Evolutionary conservation across 2,329 filamentous ascomycete species (phyloP).

Genomic region (Claviceps purpurea): DNA sequence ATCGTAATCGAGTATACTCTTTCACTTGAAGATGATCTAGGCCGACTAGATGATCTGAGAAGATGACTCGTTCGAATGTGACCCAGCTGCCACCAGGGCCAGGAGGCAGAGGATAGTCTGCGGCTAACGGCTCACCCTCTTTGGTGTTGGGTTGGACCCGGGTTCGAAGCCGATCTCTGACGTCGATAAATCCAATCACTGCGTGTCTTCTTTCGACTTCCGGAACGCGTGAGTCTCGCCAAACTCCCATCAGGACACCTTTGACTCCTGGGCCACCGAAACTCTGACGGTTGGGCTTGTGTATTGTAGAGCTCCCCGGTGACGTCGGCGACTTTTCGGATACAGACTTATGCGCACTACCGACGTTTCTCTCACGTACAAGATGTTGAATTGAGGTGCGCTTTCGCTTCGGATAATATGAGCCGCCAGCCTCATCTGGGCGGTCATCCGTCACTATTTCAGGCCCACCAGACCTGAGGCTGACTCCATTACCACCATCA

Average conservation of each 20-base stretch:
- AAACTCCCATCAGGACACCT: constrained; percentile 41
- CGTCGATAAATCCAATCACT: constrained; percentile 50
- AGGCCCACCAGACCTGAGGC: constrained; percentile 15
- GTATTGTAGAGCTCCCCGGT: constrained; percentile 10
- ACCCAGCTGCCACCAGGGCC: constrained; percentile 52
- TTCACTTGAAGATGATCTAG: constrained; percentile 45
- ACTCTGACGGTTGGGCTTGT: constrained; percentile 17
- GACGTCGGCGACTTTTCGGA: constrained; percentile 15
- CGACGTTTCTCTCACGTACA: constrained; percentile 33
- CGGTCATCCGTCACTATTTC: constrained; percentile 25
- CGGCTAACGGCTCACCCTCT: constrained; percentile 31
- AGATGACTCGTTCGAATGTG: constrained; percentile 47
- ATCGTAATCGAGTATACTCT: constrained; percentile 46
- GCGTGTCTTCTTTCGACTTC: constrained; percentile 38
- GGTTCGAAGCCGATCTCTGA: constrained; percentile 45
- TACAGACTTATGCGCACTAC: constrained; percentile 17
- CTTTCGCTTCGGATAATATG: constrained; percentile 42
- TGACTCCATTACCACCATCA: constrained; percentile 24
- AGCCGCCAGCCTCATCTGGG: constrained; percentile 23
- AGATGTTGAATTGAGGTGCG: constrained; percentile 36
- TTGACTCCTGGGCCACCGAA: constrained; percentile 22
- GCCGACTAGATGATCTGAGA: constrained; percentile 41
- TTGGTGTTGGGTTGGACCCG: constrained; percentile 39
- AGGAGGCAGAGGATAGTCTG: constrained; percentile 36
- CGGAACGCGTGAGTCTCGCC: constrained; percentile 43